These are phyloP conservation scores for Neofusicoccum parvum DNA, from an alignment of 2,329 filamentous ascomycete genomes.

Conservation along the genomic window DNA sequence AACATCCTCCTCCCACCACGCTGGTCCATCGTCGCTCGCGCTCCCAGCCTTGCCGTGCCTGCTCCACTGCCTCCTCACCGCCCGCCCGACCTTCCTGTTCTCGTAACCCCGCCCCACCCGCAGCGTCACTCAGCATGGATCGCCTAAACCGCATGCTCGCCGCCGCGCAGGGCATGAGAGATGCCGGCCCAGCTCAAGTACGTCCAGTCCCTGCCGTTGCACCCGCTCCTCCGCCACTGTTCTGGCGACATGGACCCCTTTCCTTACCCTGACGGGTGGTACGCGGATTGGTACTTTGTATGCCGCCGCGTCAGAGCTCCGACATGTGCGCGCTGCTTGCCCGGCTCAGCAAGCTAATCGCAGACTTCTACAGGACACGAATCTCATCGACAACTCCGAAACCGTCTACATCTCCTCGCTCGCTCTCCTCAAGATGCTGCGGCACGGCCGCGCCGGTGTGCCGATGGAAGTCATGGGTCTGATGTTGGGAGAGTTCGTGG, in stretches of 20 bases:
- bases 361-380: slow-evolving; percentile 69
- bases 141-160: slow-evolving; percentile 87
- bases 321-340: background rate
- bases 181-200: slow-evolving; percentile 66
- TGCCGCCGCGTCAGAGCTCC: slow-evolving; percentile 6
- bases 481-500: slow-evolving; percentile 98
- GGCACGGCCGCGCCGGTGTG: slow-evolving; percentile 94
- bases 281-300: slow-evolving; percentile 21
- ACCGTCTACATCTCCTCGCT: slow-evolving; percentile 99
- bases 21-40: background rate
- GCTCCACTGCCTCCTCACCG: slow-evolving; percentile 6
- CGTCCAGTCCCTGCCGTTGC: slow-evolving; percentile 33
- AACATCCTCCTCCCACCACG: slow-evolving; percentile 9
- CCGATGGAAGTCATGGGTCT: slow-evolving; percentile 99
- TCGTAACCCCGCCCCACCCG: slow-evolving; percentile 9
- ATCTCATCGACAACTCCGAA: slow-evolving; percentile 97
- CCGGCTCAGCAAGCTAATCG: slow-evolving; percentile 6
- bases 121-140: slow-evolving; percentile 65
- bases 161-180: slow-evolving; percentile 66
- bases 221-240: slow-evolving; percentile 9
- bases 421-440: slow-evolving; percentile 96
- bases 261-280: slow-evolving; percentile 23
- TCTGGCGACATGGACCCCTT: slow-evolving; percentile 6
- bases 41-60: slow-evolving; percentile 5
- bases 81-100: slow-evolving; percentile 9